Evolutionary conservation across 345 rosid genomes (phyloP), one percentile per base, ranked within the genome.

Genomic region (Lagerstroemia speciosa): DNA sequence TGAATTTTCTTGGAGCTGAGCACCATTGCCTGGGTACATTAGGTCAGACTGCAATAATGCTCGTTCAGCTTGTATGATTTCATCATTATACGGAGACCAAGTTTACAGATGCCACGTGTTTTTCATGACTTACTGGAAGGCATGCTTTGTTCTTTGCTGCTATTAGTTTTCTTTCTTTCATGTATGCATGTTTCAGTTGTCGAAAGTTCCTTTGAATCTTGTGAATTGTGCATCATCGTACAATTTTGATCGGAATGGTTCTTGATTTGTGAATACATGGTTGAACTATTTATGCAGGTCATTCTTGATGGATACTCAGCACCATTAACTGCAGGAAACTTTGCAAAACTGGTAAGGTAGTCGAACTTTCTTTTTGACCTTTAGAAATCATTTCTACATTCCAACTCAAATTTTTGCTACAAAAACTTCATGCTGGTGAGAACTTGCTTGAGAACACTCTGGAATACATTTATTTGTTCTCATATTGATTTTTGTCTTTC

Each of bases 311-410:
- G 98, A 72, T 93, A 81, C 78, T 93, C 96, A 64, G 97, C 94
- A 31, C 98, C 97, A 6, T 68, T 93, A 67, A 93, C 98, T 10
- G 83, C 93, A 0, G 98, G 97, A 69, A 91, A 91, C 75, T 81
- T 93, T 1, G 90, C 86, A 73, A 93, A 93, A 80, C 89, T 85
- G 98, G 96, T 91, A 91, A 89, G 97, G 96, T 87, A 87, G 82
- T 86, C 82, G 73, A 78, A 71, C 78, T 81, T 76, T 78, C 64
- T 74, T 61, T 68, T 68, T 43, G 27, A 64, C 75, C 71, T 48
- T 55, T 32, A 57, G 34, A 67, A 16, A 60, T 16, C 6, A n/a
- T 64, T 64, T 20, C 24, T 64, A n/a, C 27, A 19, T 30, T 62
- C 24, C n/a, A 31, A 2, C n/a, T 14, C 27, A 32, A 24, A 30